These are phyloP conservation scores for Pestalotiopsis fici DNA, from an alignment of 2,329 filamentous ascomycete genomes.

Conservation along the genomic window DNA sequence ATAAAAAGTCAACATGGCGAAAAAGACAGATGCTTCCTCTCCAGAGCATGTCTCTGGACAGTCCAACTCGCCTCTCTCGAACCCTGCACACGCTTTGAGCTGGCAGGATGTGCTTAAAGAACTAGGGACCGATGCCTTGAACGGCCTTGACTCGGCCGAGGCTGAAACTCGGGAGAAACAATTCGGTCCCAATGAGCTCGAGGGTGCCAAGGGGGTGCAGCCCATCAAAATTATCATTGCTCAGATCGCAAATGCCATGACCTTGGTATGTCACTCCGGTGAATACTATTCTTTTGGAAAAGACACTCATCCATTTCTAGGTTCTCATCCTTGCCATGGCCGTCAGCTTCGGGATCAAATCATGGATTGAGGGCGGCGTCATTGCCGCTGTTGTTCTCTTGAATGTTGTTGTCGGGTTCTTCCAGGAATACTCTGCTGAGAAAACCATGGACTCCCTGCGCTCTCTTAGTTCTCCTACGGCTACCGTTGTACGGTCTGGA, in stretches of 20 bases:
- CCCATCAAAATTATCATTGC: slow-evolving; percentile 59
- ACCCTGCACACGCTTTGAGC: slow-evolving; percentile 56
- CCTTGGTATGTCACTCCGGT: slow-evolving; percentile 42
- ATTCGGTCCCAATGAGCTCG: slow-evolving; percentile 61
- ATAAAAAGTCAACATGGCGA: background rate
- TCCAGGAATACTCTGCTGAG: slow-evolving; percentile 55
- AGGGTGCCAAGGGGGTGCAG: slow-evolving; percentile 55
- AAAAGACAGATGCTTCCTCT: background rate
- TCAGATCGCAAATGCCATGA: slow-evolving; percentile 69
- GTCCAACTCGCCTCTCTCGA: slow-evolving; percentile 41
- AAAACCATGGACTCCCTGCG: slow-evolving; percentile 56
- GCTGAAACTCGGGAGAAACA: slow-evolving; percentile 52
- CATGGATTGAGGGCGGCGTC: slow-evolving; percentile 58
- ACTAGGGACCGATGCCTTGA: slow-evolving; percentile 51
- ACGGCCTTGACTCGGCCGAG: slow-evolving; percentile 55
- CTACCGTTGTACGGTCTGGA: slow-evolving; percentile 52
- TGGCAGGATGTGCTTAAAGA: slow-evolving; percentile 50
- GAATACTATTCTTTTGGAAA: background rate
- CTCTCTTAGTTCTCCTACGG: slow-evolving; percentile 50
- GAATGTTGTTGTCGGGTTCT: slow-evolving; percentile 27
- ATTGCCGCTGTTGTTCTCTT: slow-evolving; percentile 45
- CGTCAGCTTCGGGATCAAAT: slow-evolving; percentile 51
- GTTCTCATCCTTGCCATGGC: slow-evolving; percentile 51
- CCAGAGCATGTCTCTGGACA: slow-evolving; percentile 2
- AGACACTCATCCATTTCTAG: background rate